phyloP scores from a whole-genome alignment of 768 basidiomycete genomes.

The Boletus vermiculosoides region DNA sequence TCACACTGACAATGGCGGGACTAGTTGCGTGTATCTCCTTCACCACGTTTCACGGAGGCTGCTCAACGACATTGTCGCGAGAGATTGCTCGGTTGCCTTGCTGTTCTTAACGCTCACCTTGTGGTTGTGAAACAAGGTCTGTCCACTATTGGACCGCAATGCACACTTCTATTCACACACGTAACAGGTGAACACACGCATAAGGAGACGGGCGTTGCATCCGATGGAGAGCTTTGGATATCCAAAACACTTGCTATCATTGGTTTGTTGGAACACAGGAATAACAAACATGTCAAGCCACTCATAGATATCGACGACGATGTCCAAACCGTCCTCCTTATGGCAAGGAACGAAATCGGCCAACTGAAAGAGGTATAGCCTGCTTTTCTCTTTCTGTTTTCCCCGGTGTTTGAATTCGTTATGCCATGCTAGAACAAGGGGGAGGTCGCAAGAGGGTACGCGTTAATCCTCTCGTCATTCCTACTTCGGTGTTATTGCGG shows the following conservation, averaged over 20 bases:
- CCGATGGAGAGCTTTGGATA: slow-evolving; percentile 80
- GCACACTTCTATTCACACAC: slow-evolving; percentile 1
- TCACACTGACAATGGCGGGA: slow-evolving; percentile 1
- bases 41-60: slow-evolving; percentile 70
- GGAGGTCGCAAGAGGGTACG: slow-evolving; percentile 55
- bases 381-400: not conserved
- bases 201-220: slow-evolving; percentile 60
- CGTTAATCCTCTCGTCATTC: slow-evolving; percentile 68
- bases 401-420: not conserved
- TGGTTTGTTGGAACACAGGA: slow-evolving; percentile 57
- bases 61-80: slow-evolving; percentile 65
- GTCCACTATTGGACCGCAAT: not conserved
- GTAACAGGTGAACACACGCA: slow-evolving; percentile 43
- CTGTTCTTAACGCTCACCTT: slow-evolving; percentile 65
- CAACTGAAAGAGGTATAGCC: slow-evolving; percentile 46
- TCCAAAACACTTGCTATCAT: slow-evolving; percentile 60
- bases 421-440: slow-evolving; percentile 13
- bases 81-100: slow-evolving; percentile 70
- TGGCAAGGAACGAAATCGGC: slow-evolving; percentile 38
- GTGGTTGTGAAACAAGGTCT: slow-evolving; percentile 53
- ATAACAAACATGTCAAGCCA: slow-evolving; percentile 63
- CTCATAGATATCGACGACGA: slow-evolving; percentile 57
- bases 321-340: slow-evolving; percentile 43
- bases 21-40: slow-evolving; percentile 57
- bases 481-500: slow-evolving; percentile 72